Evolutionary conservation across 108 stramenopile species (phyloP), one percentile per base, ranked within the genome.

Genomic region (Nannochloropsis oceanica): DNA sequence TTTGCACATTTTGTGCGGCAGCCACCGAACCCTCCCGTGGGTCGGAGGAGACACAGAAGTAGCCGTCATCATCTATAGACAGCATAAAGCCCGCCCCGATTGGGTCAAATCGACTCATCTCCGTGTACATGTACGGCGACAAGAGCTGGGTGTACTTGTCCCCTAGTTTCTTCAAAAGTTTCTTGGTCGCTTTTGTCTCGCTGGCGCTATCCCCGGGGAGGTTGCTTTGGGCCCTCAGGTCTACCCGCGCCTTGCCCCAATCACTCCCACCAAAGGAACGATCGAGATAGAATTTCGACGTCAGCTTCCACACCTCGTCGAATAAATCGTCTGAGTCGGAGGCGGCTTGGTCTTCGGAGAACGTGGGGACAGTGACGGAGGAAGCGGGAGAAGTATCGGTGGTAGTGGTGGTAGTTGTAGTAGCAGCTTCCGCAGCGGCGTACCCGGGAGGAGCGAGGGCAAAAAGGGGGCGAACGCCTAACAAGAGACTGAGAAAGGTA

Each of bases 1-100:
- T 84, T 81, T 93, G 84, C 27, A 96, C 81, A 12, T 93, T 93
- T 34, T 94, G 92, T 43, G 89, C 81, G 43, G 59, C 59, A 10
- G 59, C 59, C 59, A 18, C 22, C 22, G 59, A n/a, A 7, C 59
- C 59, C 5, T 73, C 59, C n/a, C 59, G 59, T 7, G 59, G 59
- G 59, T 73, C 59, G 59, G 59, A 73, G 59, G 59, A 73, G 22
- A 73, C 59, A n/a, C 59, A 73, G n/a, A 73, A 73, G n/a, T 73
- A 73, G 2, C 59, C 59, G 59, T 73, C 59, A 10, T 73, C 59
- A 10, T 73, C 59, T 8, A 85, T 82, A 25, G 88, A 89, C 42
- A 89, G 88, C 88, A 89, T 89, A 25, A 89, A 85, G 46, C 88
- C 88, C 8, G 85, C 88, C 12, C 88, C 88, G 18, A 89, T 79